Percentiles rank a stretch among this genome's conserved stretches.
Evolutionary conservation across 192 early-diverging fungal genomes (phyloP).

Genomic region (Coemansia sp.): DNA sequence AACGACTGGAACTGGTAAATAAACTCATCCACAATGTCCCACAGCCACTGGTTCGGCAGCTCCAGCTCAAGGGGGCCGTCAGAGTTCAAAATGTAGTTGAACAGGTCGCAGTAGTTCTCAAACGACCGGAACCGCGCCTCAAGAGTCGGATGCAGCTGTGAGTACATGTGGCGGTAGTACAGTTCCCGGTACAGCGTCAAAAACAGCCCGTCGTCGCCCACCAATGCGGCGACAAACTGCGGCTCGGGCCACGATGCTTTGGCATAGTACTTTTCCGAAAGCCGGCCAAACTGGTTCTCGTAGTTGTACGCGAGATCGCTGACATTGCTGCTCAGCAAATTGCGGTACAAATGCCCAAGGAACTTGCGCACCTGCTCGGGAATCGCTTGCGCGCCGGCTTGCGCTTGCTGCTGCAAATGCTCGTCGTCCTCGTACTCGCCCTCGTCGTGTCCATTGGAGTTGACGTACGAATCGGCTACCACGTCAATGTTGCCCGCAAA

Average conservation of each 20-base stretch:
- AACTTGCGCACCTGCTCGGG: conserved; percentile 86
- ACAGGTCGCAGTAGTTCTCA: conserved; percentile 95
- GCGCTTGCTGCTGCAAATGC: conserved; percentile 28
- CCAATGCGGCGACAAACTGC: conserved; percentile 73
- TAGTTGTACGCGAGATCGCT: conserved; percentile 86
- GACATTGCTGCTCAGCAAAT: conserved; percentile 74
- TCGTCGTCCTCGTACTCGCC: conserved; percentile 37
- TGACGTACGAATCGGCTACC: conserved; percentile 46
- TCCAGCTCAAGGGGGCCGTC: conserved; percentile 85
- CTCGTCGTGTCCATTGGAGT: conserved; percentile 34
- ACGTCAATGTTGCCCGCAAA: conserved; percentile 51
- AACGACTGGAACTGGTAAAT: conserved; percentile 99
- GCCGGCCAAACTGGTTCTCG: conserved; percentile 84
- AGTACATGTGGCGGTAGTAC: conserved; percentile 96
- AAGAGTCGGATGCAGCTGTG: conserved; percentile 82
- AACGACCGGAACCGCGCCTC: conserved; percentile 91
- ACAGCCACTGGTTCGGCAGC: conserved; percentile 97
- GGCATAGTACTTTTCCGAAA: conserved; percentile 88
- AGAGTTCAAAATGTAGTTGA: conserved; percentile 89
- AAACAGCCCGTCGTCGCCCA: conserved; percentile 80
- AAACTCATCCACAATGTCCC: conserved; percentile 99
- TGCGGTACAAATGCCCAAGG: conserved; percentile 74
- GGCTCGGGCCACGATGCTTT: conserved; percentile 90
- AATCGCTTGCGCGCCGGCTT: conserved; percentile 57
- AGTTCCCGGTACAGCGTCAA: conserved; percentile 93